Conservation (phyloP, 2,329 filamentous ascomycete genomes). For the Cladorrhinum sp. region DNA sequence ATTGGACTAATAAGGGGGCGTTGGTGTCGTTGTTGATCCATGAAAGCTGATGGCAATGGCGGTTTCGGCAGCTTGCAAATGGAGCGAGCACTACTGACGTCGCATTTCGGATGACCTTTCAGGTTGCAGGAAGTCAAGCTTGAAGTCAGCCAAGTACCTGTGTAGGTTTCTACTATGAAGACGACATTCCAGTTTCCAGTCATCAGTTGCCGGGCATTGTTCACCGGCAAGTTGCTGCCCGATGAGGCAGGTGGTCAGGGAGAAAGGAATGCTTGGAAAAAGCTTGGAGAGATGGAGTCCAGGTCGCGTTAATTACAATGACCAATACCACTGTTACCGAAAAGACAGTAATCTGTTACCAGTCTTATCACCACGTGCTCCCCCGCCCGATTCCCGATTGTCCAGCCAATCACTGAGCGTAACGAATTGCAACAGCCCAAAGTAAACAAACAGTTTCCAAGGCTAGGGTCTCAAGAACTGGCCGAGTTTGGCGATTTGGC, state of each 20-base stretch:
- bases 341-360: too few species aligned
- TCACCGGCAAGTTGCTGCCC: neutral
- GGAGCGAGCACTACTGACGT: too few species aligned
- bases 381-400: neutral
- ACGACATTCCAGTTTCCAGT: neutral
- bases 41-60: neutral
- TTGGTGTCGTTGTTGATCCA: neutral
- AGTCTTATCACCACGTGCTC: constrained; percentile 21
- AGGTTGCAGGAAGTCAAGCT: neutral
- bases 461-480: neutral
- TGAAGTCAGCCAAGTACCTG: too few species aligned
- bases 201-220: too few species aligned
- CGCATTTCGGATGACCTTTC: neutral
- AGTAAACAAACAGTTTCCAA: constrained; percentile 29
- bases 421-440: constrained; percentile 13
- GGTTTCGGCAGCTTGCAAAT: neutral
- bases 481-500: constrained; percentile 3
- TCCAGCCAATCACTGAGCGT: constrained; percentile 17
- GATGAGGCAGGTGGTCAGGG: neutral
- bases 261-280: neutral
- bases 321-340: neutral
- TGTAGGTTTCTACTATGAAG: neutral
- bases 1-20: neutral
- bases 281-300: neutral
- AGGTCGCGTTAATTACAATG: neutral